These are phyloP conservation scores for Mucor circinelloides DNA, from an alignment of 371 early-diverging fungal species.

Conservation along the genomic window DNA sequence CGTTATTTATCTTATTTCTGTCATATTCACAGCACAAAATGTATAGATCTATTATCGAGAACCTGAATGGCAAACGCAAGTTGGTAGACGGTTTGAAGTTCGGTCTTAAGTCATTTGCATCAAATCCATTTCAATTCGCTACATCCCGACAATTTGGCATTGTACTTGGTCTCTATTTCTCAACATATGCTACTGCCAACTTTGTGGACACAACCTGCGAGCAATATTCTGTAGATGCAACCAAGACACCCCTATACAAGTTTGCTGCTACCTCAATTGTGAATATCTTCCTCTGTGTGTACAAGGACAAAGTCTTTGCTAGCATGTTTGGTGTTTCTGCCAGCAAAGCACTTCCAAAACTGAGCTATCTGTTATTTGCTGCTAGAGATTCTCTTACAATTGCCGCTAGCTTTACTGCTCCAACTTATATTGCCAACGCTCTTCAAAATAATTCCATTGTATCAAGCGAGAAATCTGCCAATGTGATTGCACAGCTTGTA, in stretches of 20 bases:
- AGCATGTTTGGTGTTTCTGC: constrained; percentile 59
- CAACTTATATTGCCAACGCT: constrained; percentile 36
- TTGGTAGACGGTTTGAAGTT: constrained; percentile 46
- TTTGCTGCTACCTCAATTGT: constrained; percentile 58
- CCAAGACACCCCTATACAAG: constrained; percentile 47
- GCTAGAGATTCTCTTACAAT: constrained; percentile 67
- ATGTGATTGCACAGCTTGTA: constrained; percentile 49
- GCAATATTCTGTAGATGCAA: constrained; percentile 25
- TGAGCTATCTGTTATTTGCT: constrained; percentile 58
- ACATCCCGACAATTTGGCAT: constrained; percentile 50
- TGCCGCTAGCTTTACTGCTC: constrained; percentile 70
- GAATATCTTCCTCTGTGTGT: constrained; percentile 61
- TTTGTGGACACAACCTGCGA: constrained; percentile 57
- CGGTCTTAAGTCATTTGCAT: constrained; percentile 43
- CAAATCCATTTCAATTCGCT: constrained; percentile 48
- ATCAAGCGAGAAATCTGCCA: constrained; percentile 28
- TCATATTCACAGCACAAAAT: background rate
- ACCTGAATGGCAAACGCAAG: constrained; percentile 57
- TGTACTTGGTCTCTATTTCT: constrained; percentile 59
- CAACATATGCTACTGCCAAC: constrained; percentile 65
- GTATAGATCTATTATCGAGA: constrained; percentile 61
- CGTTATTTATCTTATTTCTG: background rate
- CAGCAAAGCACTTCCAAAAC: constrained; percentile 48
- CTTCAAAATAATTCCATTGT: constrained; percentile 24
- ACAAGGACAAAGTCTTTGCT: constrained; percentile 65